Evolutionary conservation across 139 green algal species (phyloP).

Genomic region (Choricystis sp.): DNA sequence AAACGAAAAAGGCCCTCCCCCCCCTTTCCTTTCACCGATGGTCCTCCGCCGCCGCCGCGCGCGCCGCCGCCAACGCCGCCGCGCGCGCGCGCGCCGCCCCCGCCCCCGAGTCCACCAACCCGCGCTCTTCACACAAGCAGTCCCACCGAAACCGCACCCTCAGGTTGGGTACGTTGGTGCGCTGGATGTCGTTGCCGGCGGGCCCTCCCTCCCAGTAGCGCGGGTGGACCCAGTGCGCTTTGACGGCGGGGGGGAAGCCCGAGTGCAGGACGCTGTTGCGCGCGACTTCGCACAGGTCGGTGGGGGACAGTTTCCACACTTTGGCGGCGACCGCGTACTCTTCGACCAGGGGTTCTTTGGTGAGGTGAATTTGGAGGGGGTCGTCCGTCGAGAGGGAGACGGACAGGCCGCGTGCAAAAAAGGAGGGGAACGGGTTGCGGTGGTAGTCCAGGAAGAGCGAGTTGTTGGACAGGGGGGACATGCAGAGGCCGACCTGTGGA

Average conservation of each 20-base stretch:
- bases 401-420: constrained; percentile 86
- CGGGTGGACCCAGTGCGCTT: constrained; percentile 57
- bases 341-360: constrained; percentile 94
- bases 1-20: no score
- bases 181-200: constrained; percentile 94
- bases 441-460: constrained; percentile 99
- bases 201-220: constrained; percentile 71
- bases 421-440: constrained; percentile 94
- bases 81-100: no score
- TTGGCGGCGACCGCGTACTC: constrained; percentile 95
- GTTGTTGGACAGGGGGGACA: constrained; percentile 97
- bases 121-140: background rate
- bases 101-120: background rate
- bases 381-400: constrained; percentile 42
- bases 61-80: no score
- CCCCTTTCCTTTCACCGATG: background rate
- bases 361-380: constrained; percentile 74
- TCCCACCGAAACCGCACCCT: constrained; percentile 76
- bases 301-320: constrained; percentile 85
- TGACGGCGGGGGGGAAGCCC: constrained; percentile 75
- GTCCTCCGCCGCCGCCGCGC: background rate
- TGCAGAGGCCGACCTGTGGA: constrained; percentile 82
- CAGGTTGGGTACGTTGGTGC: constrained; percentile 95
- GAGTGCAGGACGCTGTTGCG: constrained; percentile 88
- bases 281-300: constrained; percentile 93